These are phyloP conservation scores for Emericellopsis terricola DNA, from an alignment of 495 filamentous ascomycete species.

Conservation along the genomic window DNA sequence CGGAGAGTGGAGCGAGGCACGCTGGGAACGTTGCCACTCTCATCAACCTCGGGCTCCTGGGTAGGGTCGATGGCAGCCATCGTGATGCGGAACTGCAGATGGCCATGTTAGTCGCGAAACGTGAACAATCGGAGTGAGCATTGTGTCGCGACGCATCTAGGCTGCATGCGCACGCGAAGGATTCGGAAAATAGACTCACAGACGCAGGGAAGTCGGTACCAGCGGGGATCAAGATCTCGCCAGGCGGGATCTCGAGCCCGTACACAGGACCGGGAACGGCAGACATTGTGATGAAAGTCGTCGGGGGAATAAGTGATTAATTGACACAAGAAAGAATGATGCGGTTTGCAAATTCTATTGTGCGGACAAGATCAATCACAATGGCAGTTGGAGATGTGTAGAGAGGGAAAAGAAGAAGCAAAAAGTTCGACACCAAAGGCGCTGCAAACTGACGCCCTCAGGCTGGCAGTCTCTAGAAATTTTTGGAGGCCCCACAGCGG, in stretches of 20 bases:
- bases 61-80: slow-evolving; percentile 97
- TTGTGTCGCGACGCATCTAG: too few species aligned
- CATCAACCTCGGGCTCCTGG: slow-evolving; percentile 47
- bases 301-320: slow-evolving; percentile 2
- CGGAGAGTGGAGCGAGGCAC: slow-evolving; percentile 71
- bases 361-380: too few species aligned
- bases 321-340: neutral
- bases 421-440: too few species aligned
- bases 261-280: slow-evolving; percentile 69
- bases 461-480: too few species aligned
- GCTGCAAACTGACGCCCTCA: too few species aligned
- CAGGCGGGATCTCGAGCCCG: slow-evolving; percentile 71
- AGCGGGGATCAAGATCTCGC: slow-evolving; percentile 57
- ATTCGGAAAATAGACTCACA: slow-evolving; percentile 34
- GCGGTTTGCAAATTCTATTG: too few species aligned
- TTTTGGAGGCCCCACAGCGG: neutral
- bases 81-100: slow-evolving; percentile 72
- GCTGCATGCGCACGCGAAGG: too few species aligned
- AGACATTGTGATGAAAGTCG: slow-evolving; percentile 7
- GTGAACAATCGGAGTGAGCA: slow-evolving; percentile 2
- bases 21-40: slow-evolving; percentile 38
- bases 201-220: slow-evolving; percentile 58
- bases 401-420: too few species aligned
- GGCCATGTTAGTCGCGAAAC: slow-evolving; percentile 6
- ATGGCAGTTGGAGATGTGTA: too few species aligned